Evolutionary conservation across 192 early-diverging fungal species (phyloP), one percentile per base, ranked within the genome.

Genomic region (Rhizophagus clarus): DNA sequence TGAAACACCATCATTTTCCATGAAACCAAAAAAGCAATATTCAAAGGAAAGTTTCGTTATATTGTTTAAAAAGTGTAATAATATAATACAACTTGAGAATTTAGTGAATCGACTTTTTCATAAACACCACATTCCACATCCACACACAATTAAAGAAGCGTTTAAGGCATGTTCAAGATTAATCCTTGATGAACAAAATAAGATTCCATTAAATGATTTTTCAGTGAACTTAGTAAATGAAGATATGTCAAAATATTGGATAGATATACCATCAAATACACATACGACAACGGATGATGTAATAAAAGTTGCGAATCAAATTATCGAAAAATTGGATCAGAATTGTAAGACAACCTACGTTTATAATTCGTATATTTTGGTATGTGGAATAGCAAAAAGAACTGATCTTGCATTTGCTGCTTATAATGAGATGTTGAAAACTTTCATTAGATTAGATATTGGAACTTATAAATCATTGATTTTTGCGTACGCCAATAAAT

Each of bases 221-320:
- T 42, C n/a, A 1, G 1, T 40, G 11, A 70, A 40, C 45, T 42
- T 20, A n/a, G 22, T 70, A 42, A 70, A n/a, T 70, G 3, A 70
- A n/a, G 68, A 70, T n/a, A 42, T 70, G 22, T 40, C 29, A 70
- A 70, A 70, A 22, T 70, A 70, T 70, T 70, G 68, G 68, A 40
- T 70, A 42, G 68, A 70, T 17, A 11, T 42, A n/a, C 68, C 68
- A 70, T 15, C 31, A 69, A 22, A 69, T 1, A n/a, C 37, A 37
- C 22, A 70, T 70, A 70, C 68, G 24, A n/a, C 37, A 40, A n/a
- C 37, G 31, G 68, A 70, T 17, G 68, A 70, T 42, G 34, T 70
- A 22, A n/a, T 70, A 22, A 40, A n/a, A 70, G 22, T 70, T 70
- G 32, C 68, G 4, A 17, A 37, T n/a, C 10, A 42, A 37, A 70